Percentiles rank a stretch among this genome's conserved stretches.
These are phyloP conservation scores for Mesostigma viride DNA, from an alignment of 139 green algal species.

Conservation along the genomic window DNA sequence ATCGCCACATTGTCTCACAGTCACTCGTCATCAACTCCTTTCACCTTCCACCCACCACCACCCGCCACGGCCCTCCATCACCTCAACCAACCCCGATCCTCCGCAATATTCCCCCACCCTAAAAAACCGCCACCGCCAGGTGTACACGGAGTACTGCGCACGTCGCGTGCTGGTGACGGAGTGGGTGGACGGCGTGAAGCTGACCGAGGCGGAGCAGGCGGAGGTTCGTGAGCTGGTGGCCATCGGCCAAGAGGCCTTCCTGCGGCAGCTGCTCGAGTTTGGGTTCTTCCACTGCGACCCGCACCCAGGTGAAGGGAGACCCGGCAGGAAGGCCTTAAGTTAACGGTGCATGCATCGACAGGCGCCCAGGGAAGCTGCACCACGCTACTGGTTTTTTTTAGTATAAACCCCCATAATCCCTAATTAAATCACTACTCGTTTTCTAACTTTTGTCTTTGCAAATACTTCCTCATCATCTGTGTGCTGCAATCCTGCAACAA, in stretches of 20 bases:
- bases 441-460: too few species aligned
- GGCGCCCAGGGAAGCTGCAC: too few species aligned
- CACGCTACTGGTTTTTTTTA: too few species aligned
- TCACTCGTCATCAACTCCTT: not conserved
- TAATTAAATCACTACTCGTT: too few species aligned
- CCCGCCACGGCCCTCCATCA: not conserved
- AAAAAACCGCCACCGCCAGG: too few species aligned
- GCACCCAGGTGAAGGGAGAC: constrained; percentile 47
- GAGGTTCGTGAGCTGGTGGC: not conserved
- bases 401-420: too few species aligned
- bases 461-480: too few species aligned
- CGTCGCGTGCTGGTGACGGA: constrained; percentile 63
- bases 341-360: too few species aligned
- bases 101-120: constrained; percentile 36
- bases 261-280: constrained; percentile 57
- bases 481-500: too few species aligned
- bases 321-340: not conserved
- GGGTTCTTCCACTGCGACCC: constrained; percentile 80
- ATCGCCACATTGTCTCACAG: too few species aligned
- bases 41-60: too few species aligned
- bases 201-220: constrained; percentile 42
- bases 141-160: constrained; percentile 18
- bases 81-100: not conserved
- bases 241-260: constrained; percentile 49
- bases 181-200: constrained; percentile 79